A percentile compares a stretch with the other conserved stretches of the same genome.
These are phyloP conservation scores for Barnettozyma populi DNA, from an alignment of 805 yeast genomes.

Conservation along the genomic window DNA sequence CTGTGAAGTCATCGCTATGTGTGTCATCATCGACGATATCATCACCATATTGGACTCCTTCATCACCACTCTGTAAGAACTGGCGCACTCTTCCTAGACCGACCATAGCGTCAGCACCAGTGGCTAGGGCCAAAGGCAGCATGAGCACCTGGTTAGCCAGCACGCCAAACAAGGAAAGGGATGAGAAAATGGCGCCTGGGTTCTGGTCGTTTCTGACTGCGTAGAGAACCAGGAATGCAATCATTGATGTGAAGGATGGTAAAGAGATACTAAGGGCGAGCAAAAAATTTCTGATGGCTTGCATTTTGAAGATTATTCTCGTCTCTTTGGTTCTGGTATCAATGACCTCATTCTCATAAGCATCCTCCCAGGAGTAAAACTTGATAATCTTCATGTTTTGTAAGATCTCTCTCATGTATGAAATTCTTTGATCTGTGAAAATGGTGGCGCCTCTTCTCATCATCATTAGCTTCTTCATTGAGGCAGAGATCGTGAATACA, in stretches of 20 bases:
- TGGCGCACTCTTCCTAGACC: constrained; percentile 55
- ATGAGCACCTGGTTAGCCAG: constrained; percentile 58
- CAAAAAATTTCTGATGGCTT: constrained; percentile 48
- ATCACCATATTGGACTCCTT: constrained; percentile 32
- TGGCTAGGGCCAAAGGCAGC: constrained; percentile 65
- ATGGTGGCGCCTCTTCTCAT: constrained; percentile 51
- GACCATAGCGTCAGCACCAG: constrained; percentile 62
- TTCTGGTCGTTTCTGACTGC: constrained; percentile 32
- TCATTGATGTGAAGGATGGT: constrained; percentile 53
- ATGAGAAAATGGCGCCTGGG: constrained; percentile 65
- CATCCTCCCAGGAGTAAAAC: constrained; percentile 82
- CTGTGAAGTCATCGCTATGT: constrained; percentile 33
- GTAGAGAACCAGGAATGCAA: constrained; percentile 39
- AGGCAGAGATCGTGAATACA: constrained; percentile 37
- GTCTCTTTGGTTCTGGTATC: constrained; percentile 55
- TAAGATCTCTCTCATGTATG: constrained; percentile 55
- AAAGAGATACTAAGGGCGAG: constrained; percentile 46
- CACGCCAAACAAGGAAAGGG: constrained; percentile 61
- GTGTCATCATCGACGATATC: constrained; percentile 33
- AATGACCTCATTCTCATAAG: constrained; percentile 52
- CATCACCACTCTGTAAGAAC: constrained; percentile 41
- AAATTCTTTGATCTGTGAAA: constrained; percentile 61
- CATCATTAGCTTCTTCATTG: constrained; percentile 43
- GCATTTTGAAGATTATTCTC: constrained; percentile 49
- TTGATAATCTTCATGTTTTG: constrained; percentile 65